phyloP scores from a whole-genome alignment of 805 yeast species.

The Ogataea naganishii region DNA sequence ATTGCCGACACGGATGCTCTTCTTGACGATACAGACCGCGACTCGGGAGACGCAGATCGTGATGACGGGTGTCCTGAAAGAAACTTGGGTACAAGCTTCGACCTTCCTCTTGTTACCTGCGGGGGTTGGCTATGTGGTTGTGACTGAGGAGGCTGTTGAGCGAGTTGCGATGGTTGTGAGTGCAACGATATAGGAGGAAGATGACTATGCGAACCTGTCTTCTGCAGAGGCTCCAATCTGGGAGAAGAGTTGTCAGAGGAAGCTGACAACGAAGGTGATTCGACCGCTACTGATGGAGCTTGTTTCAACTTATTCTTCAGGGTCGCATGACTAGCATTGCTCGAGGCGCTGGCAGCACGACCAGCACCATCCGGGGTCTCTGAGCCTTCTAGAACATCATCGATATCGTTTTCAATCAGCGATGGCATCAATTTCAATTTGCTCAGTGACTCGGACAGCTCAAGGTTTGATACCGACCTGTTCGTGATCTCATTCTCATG shows the following conservation, averaged over 20 bases:
- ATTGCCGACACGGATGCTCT: conserved; percentile 15
- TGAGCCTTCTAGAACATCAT: conserved; percentile 18
- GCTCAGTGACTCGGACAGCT: conserved; percentile 14
- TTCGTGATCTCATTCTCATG: too few relatives aligned
- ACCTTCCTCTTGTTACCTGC: conserved; percentile 10
- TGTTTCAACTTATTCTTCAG: too few relatives aligned
- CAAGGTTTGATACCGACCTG: conserved; percentile 9
- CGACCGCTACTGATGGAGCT: too few relatives aligned
- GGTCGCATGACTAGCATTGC: background rate
- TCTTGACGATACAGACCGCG: conserved; percentile 13
- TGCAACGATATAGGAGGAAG: background rate
- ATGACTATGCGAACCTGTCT: too few relatives aligned
- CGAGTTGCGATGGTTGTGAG: background rate
- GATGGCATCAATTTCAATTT: conserved; percentile 23
- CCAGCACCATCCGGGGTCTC: conserved; percentile 1
- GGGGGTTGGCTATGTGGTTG: background rate
- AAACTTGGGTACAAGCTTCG: conserved; percentile 13
- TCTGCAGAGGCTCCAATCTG: too few relatives aligned
- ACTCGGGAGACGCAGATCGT: conserved; percentile 15
- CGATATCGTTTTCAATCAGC: conserved; percentile 23
- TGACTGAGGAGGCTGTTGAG: background rate
- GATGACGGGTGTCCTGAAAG: conserved; percentile 11
- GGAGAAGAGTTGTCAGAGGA: background rate
- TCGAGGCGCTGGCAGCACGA: background rate
- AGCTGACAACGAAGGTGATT: background rate